phyloP scores from a whole-genome alignment of 306 rosid species.

The Trichosanthes cucumerina region DNA sequence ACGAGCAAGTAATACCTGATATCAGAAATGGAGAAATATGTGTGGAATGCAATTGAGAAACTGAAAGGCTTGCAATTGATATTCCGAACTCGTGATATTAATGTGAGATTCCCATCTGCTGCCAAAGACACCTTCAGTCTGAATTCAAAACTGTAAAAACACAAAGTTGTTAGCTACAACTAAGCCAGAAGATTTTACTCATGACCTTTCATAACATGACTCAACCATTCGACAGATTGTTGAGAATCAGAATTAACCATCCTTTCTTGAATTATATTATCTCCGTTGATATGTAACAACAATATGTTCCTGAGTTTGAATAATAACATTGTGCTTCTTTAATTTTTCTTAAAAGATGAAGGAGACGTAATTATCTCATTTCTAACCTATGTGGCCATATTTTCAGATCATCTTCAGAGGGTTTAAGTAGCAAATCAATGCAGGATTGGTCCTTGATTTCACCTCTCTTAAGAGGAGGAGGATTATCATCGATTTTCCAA shows the following conservation, averaged over 20 bases:
- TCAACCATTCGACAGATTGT: not conserved
- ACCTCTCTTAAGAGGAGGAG: constrained; percentile 42
- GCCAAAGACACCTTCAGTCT: constrained; percentile 64
- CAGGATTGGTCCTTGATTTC: constrained; percentile 44
- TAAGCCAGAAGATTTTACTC: not conserved
- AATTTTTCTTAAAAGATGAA: not conserved
- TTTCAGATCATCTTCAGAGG: constrained; percentile 65
- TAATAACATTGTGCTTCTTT: not conserved
- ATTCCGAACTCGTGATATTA: constrained; percentile 74
- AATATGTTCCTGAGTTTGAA: not conserved
- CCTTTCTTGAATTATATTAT: not conserved
- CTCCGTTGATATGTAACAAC: not conserved
- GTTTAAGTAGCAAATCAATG: constrained; percentile 64
- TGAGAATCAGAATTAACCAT: not conserved
- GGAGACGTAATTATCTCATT: not conserved
- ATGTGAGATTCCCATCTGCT: constrained; percentile 44
- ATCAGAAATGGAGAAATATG: constrained; percentile 77
- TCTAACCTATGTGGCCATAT: constrained; percentile 72
- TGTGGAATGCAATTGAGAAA: constrained; percentile 69
- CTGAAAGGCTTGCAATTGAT: constrained; percentile 72
- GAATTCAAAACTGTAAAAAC: constrained; percentile 67
- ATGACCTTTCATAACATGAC: not conserved
- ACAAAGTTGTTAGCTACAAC: not conserved
- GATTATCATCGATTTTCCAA: constrained; percentile 56
- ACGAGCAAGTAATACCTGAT: constrained; percentile 37